phyloP scores from a whole-genome alignment of 1,139 yeast species.

The Hemisphaericaspora lyxosophila region DNA sequence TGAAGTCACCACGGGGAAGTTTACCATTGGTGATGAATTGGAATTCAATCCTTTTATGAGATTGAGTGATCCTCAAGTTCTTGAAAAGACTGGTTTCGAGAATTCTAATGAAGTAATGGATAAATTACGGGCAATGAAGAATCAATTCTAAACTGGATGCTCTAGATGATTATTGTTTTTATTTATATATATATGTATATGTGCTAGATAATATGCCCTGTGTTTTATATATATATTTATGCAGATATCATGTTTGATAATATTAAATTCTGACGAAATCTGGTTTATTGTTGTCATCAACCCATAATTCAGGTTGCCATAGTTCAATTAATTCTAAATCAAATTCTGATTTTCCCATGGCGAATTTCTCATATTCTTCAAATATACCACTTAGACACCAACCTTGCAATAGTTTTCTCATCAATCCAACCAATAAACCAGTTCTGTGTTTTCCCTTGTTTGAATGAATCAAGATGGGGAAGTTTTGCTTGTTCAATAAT shows the following conservation, averaged over 20 bases:
- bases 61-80: conserved; percentile 56
- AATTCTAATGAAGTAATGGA: conserved; percentile 60
- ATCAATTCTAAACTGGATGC: conserved; percentile 29
- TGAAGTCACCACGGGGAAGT: conserved; percentile 79
- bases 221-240: conserved; percentile 27
- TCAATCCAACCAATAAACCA: conserved; percentile 85
- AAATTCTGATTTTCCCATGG: conserved; percentile 89
- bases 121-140: conserved; percentile 68
- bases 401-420: conserved; percentile 82
- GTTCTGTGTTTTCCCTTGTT: conserved; percentile 95
- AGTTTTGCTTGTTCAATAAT: conserved; percentile 67
- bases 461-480: conserved; percentile 86
- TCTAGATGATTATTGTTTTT: neutral
- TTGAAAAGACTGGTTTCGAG: conserved; percentile 37
- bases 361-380: conserved; percentile 90
- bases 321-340: conserved; percentile 68
- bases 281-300: conserved; percentile 32
- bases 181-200: conserved; percentile 27
- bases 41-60: conserved; percentile 89
- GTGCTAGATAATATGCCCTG: no score
- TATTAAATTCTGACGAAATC: conserved; percentile 31
- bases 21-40: conserved; percentile 83
- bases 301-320: conserved; percentile 48
- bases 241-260: neutral
- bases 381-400: conserved; percentile 93